These are phyloP conservation scores for Gracilaria gracilis DNA, from an alignment of 23 red algal genomes.

Conservation along the genomic window DNA sequence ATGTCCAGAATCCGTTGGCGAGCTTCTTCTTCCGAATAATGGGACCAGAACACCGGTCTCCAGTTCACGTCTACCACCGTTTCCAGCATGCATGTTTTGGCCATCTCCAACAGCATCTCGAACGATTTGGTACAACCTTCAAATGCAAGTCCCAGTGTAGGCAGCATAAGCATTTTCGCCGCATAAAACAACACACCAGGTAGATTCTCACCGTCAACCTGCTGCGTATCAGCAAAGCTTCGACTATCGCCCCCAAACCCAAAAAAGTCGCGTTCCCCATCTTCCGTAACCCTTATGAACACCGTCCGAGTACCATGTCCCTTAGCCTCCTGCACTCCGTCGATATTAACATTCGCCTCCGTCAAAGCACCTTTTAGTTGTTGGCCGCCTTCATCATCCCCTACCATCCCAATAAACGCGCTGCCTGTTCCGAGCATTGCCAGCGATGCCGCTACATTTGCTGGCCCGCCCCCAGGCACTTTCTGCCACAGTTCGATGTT, in stretches of 20 bases:
- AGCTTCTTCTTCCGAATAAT: slow-evolving; percentile 23
- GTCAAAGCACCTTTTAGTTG: slow-evolving; percentile 1
- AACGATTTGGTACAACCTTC: slow-evolving; percentile 13
- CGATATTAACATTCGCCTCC: slow-evolving; percentile 47
- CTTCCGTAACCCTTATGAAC: slow-evolving; percentile 21
- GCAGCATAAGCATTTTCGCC: slow-evolving; percentile 44
- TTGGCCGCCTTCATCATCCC: slow-evolving; percentile 47
- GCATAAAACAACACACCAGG: slow-evolving; percentile 64
- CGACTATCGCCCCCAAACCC: slow-evolving; percentile 50
- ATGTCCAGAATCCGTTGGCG: slow-evolving; percentile 36
- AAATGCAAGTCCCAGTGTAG: slow-evolving; percentile 54
- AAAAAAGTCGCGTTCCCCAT: slow-evolving; percentile 65
- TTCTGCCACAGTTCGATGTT: slow-evolving; percentile 11
- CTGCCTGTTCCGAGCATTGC: slow-evolving; percentile 44
- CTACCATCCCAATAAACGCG: slow-evolving; percentile 55
- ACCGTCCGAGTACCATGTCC: slow-evolving; percentile 25
- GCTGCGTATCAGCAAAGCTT: slow-evolving; percentile 57
- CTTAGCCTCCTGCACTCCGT: slow-evolving; percentile 8
- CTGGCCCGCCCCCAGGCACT: slow-evolving; percentile 38
- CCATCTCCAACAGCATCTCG: slow-evolving; percentile 37
- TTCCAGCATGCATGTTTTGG: slow-evolving; percentile 45
- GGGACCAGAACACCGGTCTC: slow-evolving; percentile 57
- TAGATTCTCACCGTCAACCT: slow-evolving; percentile 26
- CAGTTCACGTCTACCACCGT: slow-evolving; percentile 72
- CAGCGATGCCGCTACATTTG: slow-evolving; percentile 54